phyloP scores from a whole-genome alignment of 2,329 filamentous ascomycete species.

The Fusarium setosum region DNA sequence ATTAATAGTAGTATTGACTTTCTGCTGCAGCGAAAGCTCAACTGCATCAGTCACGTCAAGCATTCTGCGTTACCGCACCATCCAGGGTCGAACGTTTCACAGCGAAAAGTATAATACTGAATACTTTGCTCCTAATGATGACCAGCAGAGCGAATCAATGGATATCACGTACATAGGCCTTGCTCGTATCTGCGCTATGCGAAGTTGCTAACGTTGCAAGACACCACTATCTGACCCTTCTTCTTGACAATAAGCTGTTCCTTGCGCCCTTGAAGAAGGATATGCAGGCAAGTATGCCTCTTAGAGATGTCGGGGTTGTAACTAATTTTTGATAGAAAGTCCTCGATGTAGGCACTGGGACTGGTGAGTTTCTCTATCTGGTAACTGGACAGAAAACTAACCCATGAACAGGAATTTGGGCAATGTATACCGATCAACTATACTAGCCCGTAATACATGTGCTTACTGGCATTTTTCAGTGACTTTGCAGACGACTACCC shows the following conservation, averaged over 20 bases:
- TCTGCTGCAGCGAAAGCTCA: slow-evolving; percentile 2
- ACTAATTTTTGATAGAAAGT: background rate
- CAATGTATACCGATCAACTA: background rate
- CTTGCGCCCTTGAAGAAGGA: background rate
- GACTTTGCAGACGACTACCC: slow-evolving; percentile 19
- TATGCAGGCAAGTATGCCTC: background rate
- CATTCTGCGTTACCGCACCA: slow-evolving; percentile 19
- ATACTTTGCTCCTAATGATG: slow-evolving; percentile 20
- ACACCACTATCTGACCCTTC: slow-evolving; percentile 15
- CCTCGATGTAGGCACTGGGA: slow-evolving; percentile 11
- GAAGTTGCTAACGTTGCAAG: background rate
- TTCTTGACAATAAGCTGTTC: slow-evolving; percentile 12
- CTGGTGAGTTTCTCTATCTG: background rate
- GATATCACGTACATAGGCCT: slow-evolving; percentile 12
- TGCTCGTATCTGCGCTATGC: background rate
- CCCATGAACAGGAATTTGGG: slow-evolving; percentile 4
- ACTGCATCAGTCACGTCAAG: slow-evolving; percentile 18
- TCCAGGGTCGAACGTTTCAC: slow-evolving; percentile 17
- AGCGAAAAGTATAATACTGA: slow-evolving; percentile 14
- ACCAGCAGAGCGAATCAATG: slow-evolving; percentile 15
- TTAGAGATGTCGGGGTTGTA: background rate
- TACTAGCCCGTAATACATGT: too few relatives aligned
- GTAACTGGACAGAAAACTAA: background rate
- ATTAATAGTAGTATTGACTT: background rate
- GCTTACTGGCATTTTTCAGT: background rate